A percentile compares a stretch with the other conserved stretches of the same genome.
Evolutionary conservation across 495 filamentous ascomycete genomes (phyloP).

Genomic region (Amphirosellinia nigrospora): DNA sequence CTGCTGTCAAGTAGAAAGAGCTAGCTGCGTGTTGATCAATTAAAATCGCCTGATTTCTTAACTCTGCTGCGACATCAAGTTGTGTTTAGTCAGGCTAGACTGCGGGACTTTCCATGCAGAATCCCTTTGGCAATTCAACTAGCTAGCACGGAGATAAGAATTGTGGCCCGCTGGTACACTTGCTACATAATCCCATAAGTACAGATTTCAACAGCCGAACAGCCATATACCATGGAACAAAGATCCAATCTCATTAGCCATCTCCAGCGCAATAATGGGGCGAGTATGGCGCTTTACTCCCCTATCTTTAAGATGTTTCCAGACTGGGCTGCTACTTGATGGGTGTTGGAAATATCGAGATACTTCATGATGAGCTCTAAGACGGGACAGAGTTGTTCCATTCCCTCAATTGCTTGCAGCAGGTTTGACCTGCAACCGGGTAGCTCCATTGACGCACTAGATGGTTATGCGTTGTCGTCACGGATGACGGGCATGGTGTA

Average conservation of each 20-base stretch:
- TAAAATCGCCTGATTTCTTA: neutral
- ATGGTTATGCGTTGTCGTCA: neutral
- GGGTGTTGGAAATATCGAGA: neutral
- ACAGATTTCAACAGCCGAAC: neutral
- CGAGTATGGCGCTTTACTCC: neutral
- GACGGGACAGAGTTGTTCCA: neutral
- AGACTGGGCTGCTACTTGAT: neutral
- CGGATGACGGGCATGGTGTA: neutral
- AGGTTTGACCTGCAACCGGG: neutral
- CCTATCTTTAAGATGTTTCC: neutral
- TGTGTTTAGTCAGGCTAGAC: neutral
- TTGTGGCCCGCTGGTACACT: neutral
- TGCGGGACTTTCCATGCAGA: neutral
- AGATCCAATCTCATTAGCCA: neutral
- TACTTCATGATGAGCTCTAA: neutral
- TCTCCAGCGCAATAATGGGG: neutral
- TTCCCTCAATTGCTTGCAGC: neutral
- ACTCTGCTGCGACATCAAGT: neutral
- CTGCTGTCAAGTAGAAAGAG: neutral
- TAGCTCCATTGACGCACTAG: neutral
- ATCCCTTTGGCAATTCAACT: neutral
- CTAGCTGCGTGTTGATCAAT: constrained; percentile 9
- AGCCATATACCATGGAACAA: neutral
- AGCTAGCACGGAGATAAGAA: neutral
- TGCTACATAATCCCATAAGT: neutral